phyloP scores from a whole-genome alignment of 352 stramenopile species.

The Pythium myriotylum region DNA sequence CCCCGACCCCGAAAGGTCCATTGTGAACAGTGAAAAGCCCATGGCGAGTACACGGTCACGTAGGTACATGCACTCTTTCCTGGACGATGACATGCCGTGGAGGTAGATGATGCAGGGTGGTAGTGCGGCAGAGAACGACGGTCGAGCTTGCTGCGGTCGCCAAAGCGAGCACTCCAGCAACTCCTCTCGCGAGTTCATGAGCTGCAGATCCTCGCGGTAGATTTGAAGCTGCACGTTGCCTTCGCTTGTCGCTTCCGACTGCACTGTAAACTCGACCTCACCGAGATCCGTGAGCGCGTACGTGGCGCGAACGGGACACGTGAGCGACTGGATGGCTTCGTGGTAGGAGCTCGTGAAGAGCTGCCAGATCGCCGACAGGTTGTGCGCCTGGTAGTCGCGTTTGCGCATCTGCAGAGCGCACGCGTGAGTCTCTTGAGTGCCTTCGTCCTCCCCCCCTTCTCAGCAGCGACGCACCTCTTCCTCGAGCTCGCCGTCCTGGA shows the following conservation, averaged over 20 bases:
- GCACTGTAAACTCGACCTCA: constrained; percentile 25
- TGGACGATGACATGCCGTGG: constrained; percentile 78
- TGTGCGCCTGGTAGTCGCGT: constrained; percentile 53
- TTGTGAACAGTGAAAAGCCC: constrained; percentile 72
- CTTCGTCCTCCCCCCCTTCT: not conserved
- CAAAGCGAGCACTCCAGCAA: constrained; percentile 77
- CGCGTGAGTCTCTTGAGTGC: not conserved
- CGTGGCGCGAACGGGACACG: constrained; percentile 53
- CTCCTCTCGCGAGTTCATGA: constrained; percentile 53
- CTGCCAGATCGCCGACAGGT: constrained; percentile 63
- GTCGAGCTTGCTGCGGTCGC: constrained; percentile 11
- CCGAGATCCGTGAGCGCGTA: constrained; percentile 68
- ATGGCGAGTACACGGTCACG: constrained; percentile 47
- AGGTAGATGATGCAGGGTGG: constrained; percentile 73
- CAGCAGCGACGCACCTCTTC: constrained; percentile 48
- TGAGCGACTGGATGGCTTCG: constrained; percentile 73
- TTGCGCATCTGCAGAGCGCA: constrained; percentile 49
- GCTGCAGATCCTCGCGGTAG: constrained; percentile 61
- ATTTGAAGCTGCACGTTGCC: constrained; percentile 10
- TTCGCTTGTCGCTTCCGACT: constrained; percentile 2
- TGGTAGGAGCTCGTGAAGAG: constrained; percentile 77
- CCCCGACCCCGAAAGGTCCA: constrained; percentile 75
- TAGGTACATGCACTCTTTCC: constrained; percentile 78
- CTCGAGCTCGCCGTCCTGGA: constrained; percentile 78
- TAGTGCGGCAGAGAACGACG: not conserved